Evolutionary conservation across 2,329 filamentous ascomycete genomes (phyloP).

Genomic region (Fusarium nodosum): DNA sequence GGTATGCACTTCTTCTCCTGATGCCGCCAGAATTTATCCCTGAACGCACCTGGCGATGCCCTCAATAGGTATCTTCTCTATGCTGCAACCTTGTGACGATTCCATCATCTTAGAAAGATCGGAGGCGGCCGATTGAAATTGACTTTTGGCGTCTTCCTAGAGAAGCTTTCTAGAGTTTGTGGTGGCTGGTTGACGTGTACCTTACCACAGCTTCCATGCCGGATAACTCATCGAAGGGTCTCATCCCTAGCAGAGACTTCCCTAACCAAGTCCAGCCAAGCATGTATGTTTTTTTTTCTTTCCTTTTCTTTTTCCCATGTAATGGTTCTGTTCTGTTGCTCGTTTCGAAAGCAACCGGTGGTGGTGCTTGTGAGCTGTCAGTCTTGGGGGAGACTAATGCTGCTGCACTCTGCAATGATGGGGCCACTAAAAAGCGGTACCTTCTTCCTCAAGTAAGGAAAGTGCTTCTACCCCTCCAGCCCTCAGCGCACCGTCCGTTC

Average conservation of each 20-base stretch:
- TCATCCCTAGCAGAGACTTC: slow-evolving; percentile 2
- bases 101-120: slow-evolving; percentile 5
- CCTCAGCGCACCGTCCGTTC: slow-evolving; percentile 2
- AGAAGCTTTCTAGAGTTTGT: slow-evolving; percentile 23
- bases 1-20: neutral
- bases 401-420: slow-evolving; percentile 7
- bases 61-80: neutral
- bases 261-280: neutral
- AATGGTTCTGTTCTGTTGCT: neutral
- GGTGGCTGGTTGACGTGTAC: slow-evolving; percentile 27
- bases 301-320: slow-evolving; percentile 11
- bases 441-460: slow-evolving; percentile 8
- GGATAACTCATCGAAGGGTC: slow-evolving; percentile 6
- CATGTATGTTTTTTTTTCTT: neutral
- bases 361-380: slow-evolving; percentile 31
- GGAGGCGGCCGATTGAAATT: slow-evolving; percentile 37
- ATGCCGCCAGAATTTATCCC: neutral
- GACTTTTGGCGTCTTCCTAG: slow-evolving; percentile 28
- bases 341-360: neutral
- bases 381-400: slow-evolving; percentile 12
- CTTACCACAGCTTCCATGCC: neutral
- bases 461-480: slow-evolving; percentile 8
- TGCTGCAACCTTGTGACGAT: neutral
- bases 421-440: slow-evolving; percentile 10
- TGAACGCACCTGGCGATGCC: neutral